These are phyloP conservation scores for Teratosphaeria pseudoeucalypti DNA, from an alignment of 2,329 filamentous ascomycete species.

Conservation along the genomic window DNA sequence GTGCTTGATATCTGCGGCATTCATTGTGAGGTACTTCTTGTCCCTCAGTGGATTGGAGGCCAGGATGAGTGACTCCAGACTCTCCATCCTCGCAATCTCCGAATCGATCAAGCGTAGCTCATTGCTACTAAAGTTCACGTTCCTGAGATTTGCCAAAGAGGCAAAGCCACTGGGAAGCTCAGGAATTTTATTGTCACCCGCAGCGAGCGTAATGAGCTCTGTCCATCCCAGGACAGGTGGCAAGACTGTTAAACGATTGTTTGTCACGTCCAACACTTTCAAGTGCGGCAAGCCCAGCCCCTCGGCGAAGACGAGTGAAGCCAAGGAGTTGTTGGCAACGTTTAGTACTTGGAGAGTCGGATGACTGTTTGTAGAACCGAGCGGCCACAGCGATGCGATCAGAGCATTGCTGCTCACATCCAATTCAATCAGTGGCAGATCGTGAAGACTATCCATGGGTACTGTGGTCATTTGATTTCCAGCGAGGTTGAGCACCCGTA, in stretches of 20 bases:
- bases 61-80: slow-evolving; percentile 61
- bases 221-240: slow-evolving; percentile 67
- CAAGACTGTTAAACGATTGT: slow-evolving; percentile 65
- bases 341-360: slow-evolving; percentile 64
- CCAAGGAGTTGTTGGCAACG: slow-evolving; percentile 65
- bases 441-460: slow-evolving; percentile 58
- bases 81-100: slow-evolving; percentile 69
- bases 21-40: slow-evolving; percentile 72
- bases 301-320: slow-evolving; percentile 37
- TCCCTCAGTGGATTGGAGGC: slow-evolving; percentile 85
- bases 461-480: slow-evolving; percentile 66
- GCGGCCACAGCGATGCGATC: slow-evolving; percentile 58
- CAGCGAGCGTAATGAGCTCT: slow-evolving; percentile 60
- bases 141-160: slow-evolving; percentile 56
- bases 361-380: slow-evolving; percentile 37
- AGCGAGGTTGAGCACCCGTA: slow-evolving; percentile 69
- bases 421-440: slow-evolving; percentile 63
- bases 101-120: slow-evolving; percentile 67
- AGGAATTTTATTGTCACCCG: slow-evolving; percentile 71
- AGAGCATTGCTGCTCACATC: slow-evolving; percentile 69
- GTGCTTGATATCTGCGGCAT: slow-evolving; percentile 70
- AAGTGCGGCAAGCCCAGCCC: slow-evolving; percentile 58
- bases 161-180: slow-evolving; percentile 68
- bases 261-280: slow-evolving; percentile 63
- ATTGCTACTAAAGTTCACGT: slow-evolving; percentile 77